A percentile compares a stretch with the other conserved stretches of the same genome.
phyloP scores from a whole-genome alignment of 192 early-diverging fungal genomes.

The Podila epigama region DNA sequence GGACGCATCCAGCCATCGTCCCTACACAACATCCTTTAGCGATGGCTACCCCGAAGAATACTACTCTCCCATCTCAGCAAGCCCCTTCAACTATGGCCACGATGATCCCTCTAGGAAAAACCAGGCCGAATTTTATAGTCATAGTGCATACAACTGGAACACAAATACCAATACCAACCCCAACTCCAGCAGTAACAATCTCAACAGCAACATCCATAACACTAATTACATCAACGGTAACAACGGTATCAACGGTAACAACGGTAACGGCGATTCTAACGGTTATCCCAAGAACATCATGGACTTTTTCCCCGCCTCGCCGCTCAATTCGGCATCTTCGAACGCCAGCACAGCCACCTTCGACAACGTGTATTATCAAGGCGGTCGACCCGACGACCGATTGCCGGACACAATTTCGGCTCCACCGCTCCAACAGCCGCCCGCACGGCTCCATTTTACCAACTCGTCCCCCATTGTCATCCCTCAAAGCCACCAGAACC shows the following conservation, averaged over 20 bases:
- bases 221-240: background rate
- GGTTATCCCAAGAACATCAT: background rate
- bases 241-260: background rate
- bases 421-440: background rate
- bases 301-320: background rate
- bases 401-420: background rate
- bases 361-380: background rate
- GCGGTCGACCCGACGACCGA: background rate
- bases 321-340: no score
- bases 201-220: background rate
- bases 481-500: constrained; percentile 6
- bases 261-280: background rate
- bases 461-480: constrained; percentile 33
- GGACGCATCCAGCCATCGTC: background rate
- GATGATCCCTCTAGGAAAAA: background rate
- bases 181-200: constrained; percentile 11
- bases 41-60: background rate
- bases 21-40: background rate
- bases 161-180: no score
- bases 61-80: background rate
- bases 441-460: background rate
- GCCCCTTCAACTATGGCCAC: background rate
- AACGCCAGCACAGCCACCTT: background rate
- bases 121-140: background rate
- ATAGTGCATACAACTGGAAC: no score